Evolutionary conservation across 306 rosid species (phyloP).

Genomic region (Senna siamea): DNA sequence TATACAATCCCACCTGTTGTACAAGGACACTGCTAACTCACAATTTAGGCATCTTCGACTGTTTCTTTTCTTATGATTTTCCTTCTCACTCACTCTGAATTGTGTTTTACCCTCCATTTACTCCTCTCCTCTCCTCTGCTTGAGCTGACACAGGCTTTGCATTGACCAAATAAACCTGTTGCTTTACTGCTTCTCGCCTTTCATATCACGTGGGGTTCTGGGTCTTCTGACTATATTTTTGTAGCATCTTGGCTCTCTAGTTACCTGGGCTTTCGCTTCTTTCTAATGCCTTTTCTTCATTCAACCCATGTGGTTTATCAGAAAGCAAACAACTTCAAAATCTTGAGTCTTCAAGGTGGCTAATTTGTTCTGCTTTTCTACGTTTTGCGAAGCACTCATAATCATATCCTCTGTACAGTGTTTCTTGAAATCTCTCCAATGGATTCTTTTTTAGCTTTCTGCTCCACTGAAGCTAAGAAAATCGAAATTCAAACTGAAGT

Average conservation of each 20-base stretch:
- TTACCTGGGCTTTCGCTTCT: constrained; percentile 30
- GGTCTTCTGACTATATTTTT: constrained; percentile 17
- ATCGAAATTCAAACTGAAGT: constrained; percentile 30
- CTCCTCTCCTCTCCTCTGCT: constrained; percentile 7
- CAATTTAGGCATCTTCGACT: constrained; percentile 30
- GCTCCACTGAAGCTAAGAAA: neutral
- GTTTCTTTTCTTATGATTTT: constrained; percentile 37
- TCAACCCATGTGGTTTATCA: constrained; percentile 14
- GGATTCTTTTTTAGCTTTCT: constrained; percentile 20
- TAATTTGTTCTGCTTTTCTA: constrained; percentile 28
- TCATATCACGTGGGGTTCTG: constrained; percentile 43
- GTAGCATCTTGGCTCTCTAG: constrained; percentile 24
- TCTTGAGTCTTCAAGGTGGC: constrained; percentile 26
- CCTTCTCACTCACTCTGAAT: constrained; percentile 41
- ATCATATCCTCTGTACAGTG: neutral
- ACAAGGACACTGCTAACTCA: constrained; percentile 34
- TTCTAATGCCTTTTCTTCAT: constrained; percentile 3
- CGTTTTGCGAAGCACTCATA: constrained; percentile 8
- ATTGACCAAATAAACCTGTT: constrained; percentile 38
- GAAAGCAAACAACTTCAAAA: constrained; percentile 27
- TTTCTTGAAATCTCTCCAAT: constrained; percentile 9
- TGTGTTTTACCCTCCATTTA: constrained; percentile 25
- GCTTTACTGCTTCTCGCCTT: constrained; percentile 13
- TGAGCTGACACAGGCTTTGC: constrained; percentile 31
- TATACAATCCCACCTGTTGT: constrained; percentile 38